Percentiles rank a stretch among this genome's conserved stretches.
phyloP scores from a whole-genome alignment of 306 rosid species.

The Dalbergia oliveri region DNA sequence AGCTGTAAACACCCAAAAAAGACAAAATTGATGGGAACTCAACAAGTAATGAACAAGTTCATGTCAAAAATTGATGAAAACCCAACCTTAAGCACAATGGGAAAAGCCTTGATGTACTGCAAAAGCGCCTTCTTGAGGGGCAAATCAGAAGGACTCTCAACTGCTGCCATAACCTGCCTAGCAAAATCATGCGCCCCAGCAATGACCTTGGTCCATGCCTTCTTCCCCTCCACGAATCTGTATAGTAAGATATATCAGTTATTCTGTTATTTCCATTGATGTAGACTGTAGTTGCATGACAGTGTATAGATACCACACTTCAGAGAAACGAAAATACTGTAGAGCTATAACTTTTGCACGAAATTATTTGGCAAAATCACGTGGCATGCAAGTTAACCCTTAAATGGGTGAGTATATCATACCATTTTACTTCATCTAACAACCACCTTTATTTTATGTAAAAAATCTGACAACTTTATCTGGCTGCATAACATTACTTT shows the following conservation, averaged over 20 bases:
- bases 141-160: constrained; percentile 51
- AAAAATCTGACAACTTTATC: too few species aligned
- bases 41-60: neutral
- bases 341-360: too few species aligned
- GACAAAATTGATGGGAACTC: constrained; percentile 1
- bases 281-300: neutral
- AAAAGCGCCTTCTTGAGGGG: constrained; percentile 70
- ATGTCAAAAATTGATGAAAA: neutral
- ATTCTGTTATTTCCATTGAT: neutral
- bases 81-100: constrained; percentile 76
- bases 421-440: too few species aligned
- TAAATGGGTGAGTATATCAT: too few species aligned
- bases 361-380: too few species aligned
- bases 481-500: too few species aligned
- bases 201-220: constrained; percentile 81
- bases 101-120: constrained; percentile 82
- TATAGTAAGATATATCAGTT: neutral
- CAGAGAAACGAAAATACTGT: too few species aligned
- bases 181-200: constrained; percentile 75
- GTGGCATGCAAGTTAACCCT: too few species aligned
- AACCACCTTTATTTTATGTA: too few species aligned
- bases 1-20: constrained; percentile 12
- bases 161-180: constrained; percentile 60
- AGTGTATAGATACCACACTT: neutral
- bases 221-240: constrained; percentile 79